phyloP scores from a whole-genome alignment of 257 asterid genomes.

The Solanum infundibuliforme region DNA sequence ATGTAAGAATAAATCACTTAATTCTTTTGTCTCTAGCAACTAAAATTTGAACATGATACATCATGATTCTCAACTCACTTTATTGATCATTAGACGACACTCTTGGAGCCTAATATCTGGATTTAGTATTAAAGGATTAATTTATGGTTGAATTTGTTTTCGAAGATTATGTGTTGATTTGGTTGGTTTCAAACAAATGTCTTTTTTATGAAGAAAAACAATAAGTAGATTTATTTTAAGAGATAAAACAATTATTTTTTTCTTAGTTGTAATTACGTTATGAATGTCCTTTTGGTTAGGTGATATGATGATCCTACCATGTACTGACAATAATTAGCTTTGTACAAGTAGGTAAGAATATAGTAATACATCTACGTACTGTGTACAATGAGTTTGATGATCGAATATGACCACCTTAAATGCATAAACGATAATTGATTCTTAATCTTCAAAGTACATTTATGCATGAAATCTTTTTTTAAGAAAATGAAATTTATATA shows the following conservation, averaged over 20 bases:
- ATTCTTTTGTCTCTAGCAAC: background rate
- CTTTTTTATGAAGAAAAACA: background rate
- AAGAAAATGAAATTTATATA: no score
- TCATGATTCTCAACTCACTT: background rate
- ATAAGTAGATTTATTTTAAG: background rate
- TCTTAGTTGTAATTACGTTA: background rate
- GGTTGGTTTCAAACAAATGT: background rate
- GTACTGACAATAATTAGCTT: background rate
- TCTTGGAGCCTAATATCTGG: no score
- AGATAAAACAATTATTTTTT: background rate
- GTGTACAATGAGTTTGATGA: background rate
- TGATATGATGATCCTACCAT: background rate
- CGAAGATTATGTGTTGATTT: background rate
- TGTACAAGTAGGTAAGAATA: background rate
- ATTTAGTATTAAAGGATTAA: background rate
- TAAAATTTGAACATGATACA: no score
- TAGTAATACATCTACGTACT: background rate
- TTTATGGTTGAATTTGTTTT: background rate
- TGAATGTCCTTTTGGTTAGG: background rate
- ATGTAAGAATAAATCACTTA: background rate
- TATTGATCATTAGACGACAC: no score
- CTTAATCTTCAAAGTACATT: background rate
- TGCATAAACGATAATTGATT: background rate
- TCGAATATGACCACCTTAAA: background rate
- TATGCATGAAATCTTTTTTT: background rate